phyloP scores from a whole-genome alignment of 768 basidiomycete species.

The Macrolepiota dolichaula region DNA sequence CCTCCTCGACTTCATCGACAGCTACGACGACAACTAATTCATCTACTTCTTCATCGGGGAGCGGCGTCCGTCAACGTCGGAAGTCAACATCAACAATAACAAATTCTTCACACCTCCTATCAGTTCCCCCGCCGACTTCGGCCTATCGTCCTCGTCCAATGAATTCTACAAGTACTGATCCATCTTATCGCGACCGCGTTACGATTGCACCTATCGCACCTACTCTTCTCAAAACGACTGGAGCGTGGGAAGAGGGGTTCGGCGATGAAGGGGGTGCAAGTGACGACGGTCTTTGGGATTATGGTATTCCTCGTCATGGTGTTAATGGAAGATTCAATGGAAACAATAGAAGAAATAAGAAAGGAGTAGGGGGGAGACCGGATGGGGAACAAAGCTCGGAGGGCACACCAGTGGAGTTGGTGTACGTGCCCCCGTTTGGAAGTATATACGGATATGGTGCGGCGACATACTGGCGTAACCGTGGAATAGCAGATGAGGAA shows the following conservation, averaged over 20 bases:
- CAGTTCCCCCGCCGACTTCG: constrained; percentile 21
- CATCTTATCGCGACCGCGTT: constrained; percentile 28
- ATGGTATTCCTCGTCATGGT: constrained; percentile 4
- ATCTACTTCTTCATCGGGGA: constrained; percentile 32
- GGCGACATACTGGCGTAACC: constrained; percentile 15
- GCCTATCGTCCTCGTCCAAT: constrained; percentile 18
- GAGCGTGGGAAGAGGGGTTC: constrained; percentile 48
- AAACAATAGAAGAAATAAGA: constrained; percentile 10
- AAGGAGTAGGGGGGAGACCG: constrained; percentile 11
- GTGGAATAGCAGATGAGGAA: constrained; percentile 17
- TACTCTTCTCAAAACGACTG: constrained; percentile 82
- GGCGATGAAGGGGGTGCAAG: constrained; percentile 41
- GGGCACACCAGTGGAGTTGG: constrained; percentile 61
- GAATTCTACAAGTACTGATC: constrained; percentile 24
- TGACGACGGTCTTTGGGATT: constrained; percentile 28
- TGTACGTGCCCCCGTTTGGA: constrained; percentile 59
- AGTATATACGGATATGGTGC: constrained; percentile 26
- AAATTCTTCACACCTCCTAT: constrained; percentile 19
- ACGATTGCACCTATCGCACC: constrained; percentile 51
- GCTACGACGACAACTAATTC: constrained; percentile 44
- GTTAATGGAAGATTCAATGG: constrained; percentile 9
- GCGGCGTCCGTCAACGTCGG: constrained; percentile 21
- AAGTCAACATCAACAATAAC: constrained; percentile 16
- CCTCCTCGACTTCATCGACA: constrained; percentile 40
- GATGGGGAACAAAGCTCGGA: constrained; percentile 27